phyloP scores from a whole-genome alignment of 2,329 filamentous ascomycete species.

The Zymoseptoria brevis region DNA sequence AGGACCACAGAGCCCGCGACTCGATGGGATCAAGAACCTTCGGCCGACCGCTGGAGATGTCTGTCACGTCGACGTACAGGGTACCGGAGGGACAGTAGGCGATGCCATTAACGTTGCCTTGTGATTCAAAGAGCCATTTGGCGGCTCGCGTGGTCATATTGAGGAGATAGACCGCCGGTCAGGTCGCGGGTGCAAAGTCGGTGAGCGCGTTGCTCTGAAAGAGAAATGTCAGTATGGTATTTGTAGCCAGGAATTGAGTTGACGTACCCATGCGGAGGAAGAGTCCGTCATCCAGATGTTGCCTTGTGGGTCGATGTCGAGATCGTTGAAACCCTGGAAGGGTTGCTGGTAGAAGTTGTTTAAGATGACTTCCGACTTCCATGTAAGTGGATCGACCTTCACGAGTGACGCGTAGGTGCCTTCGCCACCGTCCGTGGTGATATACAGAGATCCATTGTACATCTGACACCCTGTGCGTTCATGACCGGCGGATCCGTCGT shows the following conservation, averaged over 20 bases:
- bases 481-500: conserved; percentile 9
- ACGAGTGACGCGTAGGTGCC: conserved; percentile 7
- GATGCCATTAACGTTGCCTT: conserved; percentile 11
- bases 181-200: conserved; percentile 4
- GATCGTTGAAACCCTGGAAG: conserved; percentile 53
- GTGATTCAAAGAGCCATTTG: conserved; percentile 3
- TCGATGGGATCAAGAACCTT: not conserved
- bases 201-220: conserved; percentile 5
- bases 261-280: conserved; percentile 11
- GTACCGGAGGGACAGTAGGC: conserved; percentile 8
- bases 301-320: conserved; percentile 41
- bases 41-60: conserved; percentile 5
- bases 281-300: conserved; percentile 20
- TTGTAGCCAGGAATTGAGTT: conserved; percentile 32
- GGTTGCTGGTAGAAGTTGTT: conserved; percentile 53
- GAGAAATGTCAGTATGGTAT: not conserved
- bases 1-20: conserved; percentile 32
- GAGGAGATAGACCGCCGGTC: not conserved
- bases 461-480: conserved; percentile 13
- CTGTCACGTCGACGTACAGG: conserved; percentile 9
- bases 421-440: conserved; percentile 8
- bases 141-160: conserved; percentile 4
- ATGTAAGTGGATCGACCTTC: conserved; percentile 4
- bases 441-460: conserved; percentile 12
- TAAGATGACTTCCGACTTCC: conserved; percentile 32